Conservation (phyloP, 1,284 basidiomycete species). For the Microbotryomycetes sp. region DNA sequence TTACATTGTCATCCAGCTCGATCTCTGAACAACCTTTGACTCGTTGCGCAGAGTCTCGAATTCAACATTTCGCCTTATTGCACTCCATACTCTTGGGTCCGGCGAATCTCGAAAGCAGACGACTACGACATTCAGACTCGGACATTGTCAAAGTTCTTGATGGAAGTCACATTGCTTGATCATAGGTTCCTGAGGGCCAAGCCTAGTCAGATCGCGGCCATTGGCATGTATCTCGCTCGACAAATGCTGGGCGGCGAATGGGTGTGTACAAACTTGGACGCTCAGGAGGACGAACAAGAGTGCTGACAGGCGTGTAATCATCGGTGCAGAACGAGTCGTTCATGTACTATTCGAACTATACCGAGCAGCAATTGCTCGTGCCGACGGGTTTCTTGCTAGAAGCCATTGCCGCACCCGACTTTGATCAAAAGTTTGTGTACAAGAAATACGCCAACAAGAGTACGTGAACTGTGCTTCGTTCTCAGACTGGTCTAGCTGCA, state of each 20-base stretch:
- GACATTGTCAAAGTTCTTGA: constrained; percentile 94
- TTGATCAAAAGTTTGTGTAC: constrained; percentile 80
- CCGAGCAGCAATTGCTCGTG: constrained; percentile 76
- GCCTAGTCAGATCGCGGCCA: constrained; percentile 89
- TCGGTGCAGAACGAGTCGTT: constrained; percentile 70
- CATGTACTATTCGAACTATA: constrained; percentile 87
- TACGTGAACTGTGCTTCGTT: constrained; percentile 2
- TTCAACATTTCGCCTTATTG: constrained; percentile 96
- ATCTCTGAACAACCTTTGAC: neutral
- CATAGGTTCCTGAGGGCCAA: constrained; percentile 88
- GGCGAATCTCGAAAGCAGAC: constrained; percentile 96
- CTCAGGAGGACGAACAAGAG: too few species aligned
- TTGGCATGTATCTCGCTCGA: constrained; percentile 93
- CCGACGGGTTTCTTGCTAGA: constrained; percentile 80
- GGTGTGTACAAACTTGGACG: constrained; percentile 69
- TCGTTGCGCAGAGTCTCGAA: constrained; percentile 59
- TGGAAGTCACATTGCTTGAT: constrained; percentile 91
- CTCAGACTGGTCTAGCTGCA: neutral
- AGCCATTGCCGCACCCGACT: constrained; percentile 70
- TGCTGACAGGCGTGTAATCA: neutral
- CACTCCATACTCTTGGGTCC: constrained; percentile 98
- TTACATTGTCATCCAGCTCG: neutral
- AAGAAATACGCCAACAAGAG: constrained; percentile 95
- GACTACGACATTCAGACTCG: constrained; percentile 98
- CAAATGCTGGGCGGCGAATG: constrained; percentile 86